These are phyloP conservation scores for Xylaria sp. DNA, from an alignment of 2,329 filamentous ascomycete species.

Conservation along the genomic window DNA sequence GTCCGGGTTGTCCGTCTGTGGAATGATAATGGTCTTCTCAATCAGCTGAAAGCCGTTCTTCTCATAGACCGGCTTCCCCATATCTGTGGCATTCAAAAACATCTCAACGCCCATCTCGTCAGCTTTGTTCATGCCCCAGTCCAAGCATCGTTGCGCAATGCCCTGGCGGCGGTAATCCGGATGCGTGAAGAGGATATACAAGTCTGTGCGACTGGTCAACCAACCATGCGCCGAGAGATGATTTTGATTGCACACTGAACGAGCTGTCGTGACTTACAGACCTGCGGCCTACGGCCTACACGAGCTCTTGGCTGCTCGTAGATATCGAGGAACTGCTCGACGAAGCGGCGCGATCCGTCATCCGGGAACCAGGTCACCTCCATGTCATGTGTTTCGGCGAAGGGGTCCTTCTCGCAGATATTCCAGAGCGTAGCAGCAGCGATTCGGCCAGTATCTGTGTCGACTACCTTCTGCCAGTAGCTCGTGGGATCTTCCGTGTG, in stretches of 20 bases:
- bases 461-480: slow-evolving; percentile 15
- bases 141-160: slow-evolving; percentile 23
- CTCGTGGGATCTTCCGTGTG: slow-evolving; percentile 10
- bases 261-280: slow-evolving; percentile 20
- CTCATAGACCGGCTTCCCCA: slow-evolving; percentile 22
- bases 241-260: no score
- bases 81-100: slow-evolving; percentile 24
- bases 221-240: not conserved
- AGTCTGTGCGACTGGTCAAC: not conserved
- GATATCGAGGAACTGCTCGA: slow-evolving; percentile 19
- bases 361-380: slow-evolving; percentile 33
- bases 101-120: slow-evolving; percentile 22
- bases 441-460: slow-evolving; percentile 9
- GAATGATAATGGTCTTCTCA: slow-evolving; percentile 23
- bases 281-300: slow-evolving; percentile 20
- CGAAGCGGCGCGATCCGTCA: slow-evolving; percentile 23
- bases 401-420: slow-evolving; percentile 28
- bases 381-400: slow-evolving; percentile 10
- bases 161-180: slow-evolving; percentile 23
- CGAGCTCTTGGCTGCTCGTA: slow-evolving; percentile 12
- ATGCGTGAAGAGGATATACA: slow-evolving; percentile 23
- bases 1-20: slow-evolving; percentile 21
- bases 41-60: slow-evolving; percentile 21
- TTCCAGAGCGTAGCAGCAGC: slow-evolving; percentile 14
- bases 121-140: slow-evolving; percentile 25